Base-by-base conservation (phyloP, 345 rosid species). In the Arabis hirsuta region DNA sequence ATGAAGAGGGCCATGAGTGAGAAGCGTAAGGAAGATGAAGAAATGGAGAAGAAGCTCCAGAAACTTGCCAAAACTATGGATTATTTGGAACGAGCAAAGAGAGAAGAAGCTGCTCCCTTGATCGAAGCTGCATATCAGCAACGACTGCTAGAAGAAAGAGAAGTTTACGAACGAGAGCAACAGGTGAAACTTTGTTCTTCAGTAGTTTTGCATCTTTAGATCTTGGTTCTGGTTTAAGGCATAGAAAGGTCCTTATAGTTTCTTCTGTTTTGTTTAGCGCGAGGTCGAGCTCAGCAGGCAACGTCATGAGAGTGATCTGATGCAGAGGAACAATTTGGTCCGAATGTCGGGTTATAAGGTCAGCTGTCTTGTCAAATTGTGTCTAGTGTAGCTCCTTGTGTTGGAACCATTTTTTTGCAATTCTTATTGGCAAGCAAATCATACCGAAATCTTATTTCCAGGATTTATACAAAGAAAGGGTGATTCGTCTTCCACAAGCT, bases 21-120 rank as follows among this genome's bases (percentile, higher is more conserved):
- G 79, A 98, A 96, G 79, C 85, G 89, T 22, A 85, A 87, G 82
- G 98, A 89, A 86, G 85, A 91, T 78, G 97, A 92, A 76, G 99
- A 96, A 79, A 84, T 80, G 86, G 99, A 96, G 85, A 96, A 92
- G 76, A 96, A 89, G 62, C 74, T 90, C 9, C 98, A 89, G 45
- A 96, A 92, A 57, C 84, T 88, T 31, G 93, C 81, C 22, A 96
- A 89, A 77, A 92, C 95, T 8, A 88, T 96, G 99, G 99, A 92
- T 81, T 84, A 90, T 76, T 55, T 96, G 73, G 99, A 96, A 82
- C 83, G 99, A 48, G 99, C 98, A 8, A 96, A 96, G 81, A 84
- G 99, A 78, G 98, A 92, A 80, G 97, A 89, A 81, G 91, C 95
- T 34, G 97, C 97, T 55, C 88, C 98, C 26, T 79, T 96, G 83